A percentile compares a stretch with the other conserved stretches of the same genome.
Evolutionary conservation across 768 basidiomycete genomes (phyloP).

Genomic region (Tephrocybe sp.): DNA sequence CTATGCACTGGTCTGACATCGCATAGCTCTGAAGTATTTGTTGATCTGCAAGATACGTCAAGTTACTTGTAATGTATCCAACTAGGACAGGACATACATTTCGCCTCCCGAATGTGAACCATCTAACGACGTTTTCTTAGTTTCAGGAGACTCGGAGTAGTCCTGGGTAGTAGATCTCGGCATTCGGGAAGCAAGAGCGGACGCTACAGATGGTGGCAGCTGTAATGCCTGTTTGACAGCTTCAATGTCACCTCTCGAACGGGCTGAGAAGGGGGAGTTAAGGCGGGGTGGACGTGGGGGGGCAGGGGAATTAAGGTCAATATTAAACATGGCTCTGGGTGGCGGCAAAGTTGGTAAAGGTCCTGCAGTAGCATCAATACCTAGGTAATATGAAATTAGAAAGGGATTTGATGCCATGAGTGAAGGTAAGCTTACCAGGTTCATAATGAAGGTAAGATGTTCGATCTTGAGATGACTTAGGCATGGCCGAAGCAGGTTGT

Average conservation of each 20-base stretch:
- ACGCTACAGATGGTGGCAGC: conserved; percentile 54
- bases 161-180: conserved; percentile 10
- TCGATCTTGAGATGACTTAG: conserved; percentile 25
- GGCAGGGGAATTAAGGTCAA: conserved; percentile 42
- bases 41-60: conserved; percentile 10
- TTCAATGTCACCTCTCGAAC: conserved; percentile 49
- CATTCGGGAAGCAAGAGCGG: conserved; percentile 35
- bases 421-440: conserved; percentile 42
- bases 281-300: conserved; percentile 67
- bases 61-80: conserved; percentile 1
- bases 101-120: conserved; percentile 8
- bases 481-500: conserved; percentile 21
- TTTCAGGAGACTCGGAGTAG: conserved; percentile 7
- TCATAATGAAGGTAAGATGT: conserved; percentile 60
- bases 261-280: conserved; percentile 51
- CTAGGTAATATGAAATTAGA: conserved; percentile 24
- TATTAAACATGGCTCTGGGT: conserved; percentile 54
- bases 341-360: conserved; percentile 62
- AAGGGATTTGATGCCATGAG: not conserved
- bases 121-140: not conserved
- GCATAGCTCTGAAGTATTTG: conserved; percentile 12
- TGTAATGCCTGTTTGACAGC: conserved; percentile 61
- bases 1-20: conserved; percentile 35
- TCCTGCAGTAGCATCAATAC: conserved; percentile 68
- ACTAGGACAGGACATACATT: conserved; percentile 15